Percentiles rank a stretch among this genome's conserved stretches.
Evolutionary conservation across 2,329 filamentous ascomycete species (phyloP).

Genomic region (Onygenales sp.): DNA sequence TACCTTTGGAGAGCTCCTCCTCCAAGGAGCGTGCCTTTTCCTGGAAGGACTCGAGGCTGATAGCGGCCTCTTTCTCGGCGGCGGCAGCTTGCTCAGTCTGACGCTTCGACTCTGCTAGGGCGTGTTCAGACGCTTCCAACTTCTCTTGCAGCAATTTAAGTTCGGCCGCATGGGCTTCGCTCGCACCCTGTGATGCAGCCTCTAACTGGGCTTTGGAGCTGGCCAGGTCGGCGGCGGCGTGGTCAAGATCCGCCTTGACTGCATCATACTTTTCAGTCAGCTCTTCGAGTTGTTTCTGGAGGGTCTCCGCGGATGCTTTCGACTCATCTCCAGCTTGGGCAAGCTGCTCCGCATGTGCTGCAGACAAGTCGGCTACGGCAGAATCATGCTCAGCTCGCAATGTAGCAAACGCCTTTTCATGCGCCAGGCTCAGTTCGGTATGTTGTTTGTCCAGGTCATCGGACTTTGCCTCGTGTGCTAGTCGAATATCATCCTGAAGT

Average conservation of each 20-base stretch:
- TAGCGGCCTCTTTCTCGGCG: conserved; percentile 9
- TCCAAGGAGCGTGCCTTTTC: conserved; percentile 12
- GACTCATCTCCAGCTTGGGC: conserved; percentile 10
- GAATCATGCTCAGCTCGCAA: conserved; percentile 13
- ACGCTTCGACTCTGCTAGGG: conserved; percentile 11
- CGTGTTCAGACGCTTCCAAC: conserved; percentile 13
- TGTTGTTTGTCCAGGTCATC: conserved; percentile 7
- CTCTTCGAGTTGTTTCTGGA: conserved; percentile 8
- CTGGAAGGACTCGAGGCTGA: conserved; percentile 10
- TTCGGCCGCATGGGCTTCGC: conserved; percentile 7
- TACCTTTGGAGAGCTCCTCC: conserved; percentile 10
- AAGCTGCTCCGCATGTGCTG: conserved; percentile 11
- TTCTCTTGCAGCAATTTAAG: conserved; percentile 13
- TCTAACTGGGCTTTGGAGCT: conserved; percentile 6
- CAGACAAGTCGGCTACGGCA: conserved; percentile 6
- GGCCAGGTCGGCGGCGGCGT: conserved; percentile 8
- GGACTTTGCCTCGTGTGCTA: conserved; percentile 9
- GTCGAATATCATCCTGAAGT: conserved; percentile 22
- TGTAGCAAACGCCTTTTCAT: conserved; percentile 10
- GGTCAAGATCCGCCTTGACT: conserved; percentile 5
- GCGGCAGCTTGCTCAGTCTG: conserved; percentile 8
- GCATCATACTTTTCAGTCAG: conserved; percentile 9
- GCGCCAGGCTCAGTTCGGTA: conserved; percentile 6
- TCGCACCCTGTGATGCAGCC: conserved; percentile 4
- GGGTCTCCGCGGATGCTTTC: conserved; percentile 7